Evolutionary conservation across 805 yeast species (phyloP).

Genomic region (Saccharomycopsis olivae): DNA sequence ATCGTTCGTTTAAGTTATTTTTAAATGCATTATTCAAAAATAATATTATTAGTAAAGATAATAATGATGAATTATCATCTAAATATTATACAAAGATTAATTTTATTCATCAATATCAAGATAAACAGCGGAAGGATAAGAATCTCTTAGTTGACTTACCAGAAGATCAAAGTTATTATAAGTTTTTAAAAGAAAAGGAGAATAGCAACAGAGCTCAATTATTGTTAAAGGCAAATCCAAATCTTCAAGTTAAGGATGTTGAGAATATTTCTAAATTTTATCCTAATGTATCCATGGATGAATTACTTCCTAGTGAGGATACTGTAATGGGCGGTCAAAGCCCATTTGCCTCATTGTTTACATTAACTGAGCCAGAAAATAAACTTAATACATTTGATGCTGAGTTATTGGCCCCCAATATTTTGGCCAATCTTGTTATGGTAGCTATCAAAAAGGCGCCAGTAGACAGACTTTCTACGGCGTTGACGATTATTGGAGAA

Average conservation of each 20-base stretch:
- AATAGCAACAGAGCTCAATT: conserved; percentile 20
- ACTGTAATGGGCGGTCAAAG: conserved; percentile 20
- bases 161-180: conserved; percentile 9
- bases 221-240: conserved; percentile 15
- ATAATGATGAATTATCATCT: background rate
- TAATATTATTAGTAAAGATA: conserved; percentile 4
- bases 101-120: conserved; percentile 13
- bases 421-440: conserved; percentile 53
- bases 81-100: conserved; percentile 4
- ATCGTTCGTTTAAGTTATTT: conserved; percentile 42
- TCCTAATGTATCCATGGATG: conserved; percentile 10
- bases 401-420: conserved; percentile 51
- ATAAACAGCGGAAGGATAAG: conserved; percentile 13
- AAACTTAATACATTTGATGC: conserved; percentile 62
- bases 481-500: conserved; percentile 56
- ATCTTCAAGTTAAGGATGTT: conserved; percentile 19
- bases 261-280: conserved; percentile 9
- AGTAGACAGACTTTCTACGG: conserved; percentile 44
- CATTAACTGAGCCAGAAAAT: conserved; percentile 50
- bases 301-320: conserved; percentile 12
- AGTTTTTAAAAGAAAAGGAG: conserved; percentile 22
- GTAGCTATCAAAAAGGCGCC: conserved; percentile 52
- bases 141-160: conserved; percentile 11
- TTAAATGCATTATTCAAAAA: conserved; percentile 19
- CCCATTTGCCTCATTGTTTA: conserved; percentile 55